phyloP scores from a whole-genome alignment of 1,139 yeast species.

The Sugiyamaella grinbergsii region DNA sequence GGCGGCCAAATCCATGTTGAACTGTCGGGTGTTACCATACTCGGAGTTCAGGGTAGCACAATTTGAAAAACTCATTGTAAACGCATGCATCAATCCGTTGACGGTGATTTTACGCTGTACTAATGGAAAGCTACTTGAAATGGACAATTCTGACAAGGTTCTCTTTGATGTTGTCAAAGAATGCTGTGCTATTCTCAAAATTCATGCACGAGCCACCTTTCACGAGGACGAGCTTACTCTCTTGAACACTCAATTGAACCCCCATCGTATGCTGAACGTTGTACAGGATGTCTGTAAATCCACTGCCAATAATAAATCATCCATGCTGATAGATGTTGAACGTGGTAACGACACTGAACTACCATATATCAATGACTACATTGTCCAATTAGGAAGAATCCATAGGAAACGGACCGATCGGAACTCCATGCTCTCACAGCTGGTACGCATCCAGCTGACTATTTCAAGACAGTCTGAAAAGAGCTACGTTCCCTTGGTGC shows the following conservation, averaged over 20 bases:
- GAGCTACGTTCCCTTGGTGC: slow-evolving; percentile 24
- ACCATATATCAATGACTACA: slow-evolving; percentile 75
- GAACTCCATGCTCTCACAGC: slow-evolving; percentile 51
- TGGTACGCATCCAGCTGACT: slow-evolving; percentile 44
- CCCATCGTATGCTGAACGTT: slow-evolving; percentile 49
- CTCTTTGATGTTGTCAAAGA: slow-evolving; percentile 37
- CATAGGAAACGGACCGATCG: slow-evolving; percentile 48
- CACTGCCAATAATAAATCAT: slow-evolving; percentile 66
- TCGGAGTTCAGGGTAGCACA: slow-evolving; percentile 64
- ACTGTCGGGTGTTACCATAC: slow-evolving; percentile 51
- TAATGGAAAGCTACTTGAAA: slow-evolving; percentile 64
- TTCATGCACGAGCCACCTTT: slow-evolving; percentile 39
- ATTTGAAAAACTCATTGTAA: slow-evolving; percentile 71
- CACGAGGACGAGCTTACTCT: slow-evolving; percentile 26
- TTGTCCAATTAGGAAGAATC: slow-evolving; percentile 54
- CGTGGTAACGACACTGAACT: slow-evolving; percentile 66
- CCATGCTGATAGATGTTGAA: slow-evolving; percentile 84
- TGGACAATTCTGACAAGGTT: slow-evolving; percentile 23
- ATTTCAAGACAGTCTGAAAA: slow-evolving; percentile 23
- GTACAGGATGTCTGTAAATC: slow-evolving; percentile 52
- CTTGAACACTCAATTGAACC: slow-evolving; percentile 44
- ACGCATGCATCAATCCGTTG: slow-evolving; percentile 74
- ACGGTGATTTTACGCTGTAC: slow-evolving; percentile 67
- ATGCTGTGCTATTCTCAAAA: slow-evolving; percentile 33
- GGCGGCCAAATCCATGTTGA: slow-evolving; percentile 38